Conservation (phyloP, 441 rosid species). For the Raphanus hybrid region DNA sequence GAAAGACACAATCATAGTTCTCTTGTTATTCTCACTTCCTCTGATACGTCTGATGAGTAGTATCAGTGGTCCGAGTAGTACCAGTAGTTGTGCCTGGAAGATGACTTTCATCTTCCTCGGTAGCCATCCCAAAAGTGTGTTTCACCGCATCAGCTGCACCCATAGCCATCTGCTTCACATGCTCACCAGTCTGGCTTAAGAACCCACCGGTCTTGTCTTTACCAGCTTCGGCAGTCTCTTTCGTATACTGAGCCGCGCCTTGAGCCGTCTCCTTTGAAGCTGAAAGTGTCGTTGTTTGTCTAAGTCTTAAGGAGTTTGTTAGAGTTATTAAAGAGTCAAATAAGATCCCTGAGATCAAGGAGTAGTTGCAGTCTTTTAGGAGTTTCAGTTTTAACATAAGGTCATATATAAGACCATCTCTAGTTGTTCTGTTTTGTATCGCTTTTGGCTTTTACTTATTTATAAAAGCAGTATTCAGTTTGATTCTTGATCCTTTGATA, state of each 20-base stretch:
- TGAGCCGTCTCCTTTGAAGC: constrained; percentile 32
- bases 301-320: no score
- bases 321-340: no score
- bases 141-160: constrained; percentile 67
- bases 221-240: constrained; percentile 44
- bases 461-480: no score
- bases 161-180: constrained; percentile 60
- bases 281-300: no score
- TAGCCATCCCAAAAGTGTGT: constrained; percentile 56
- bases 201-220: constrained; percentile 54
- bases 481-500: no score
- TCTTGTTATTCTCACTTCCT: constrained; percentile 30
- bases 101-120: constrained; percentile 38
- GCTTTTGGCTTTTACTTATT: no score
- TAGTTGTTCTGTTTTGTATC: no score
- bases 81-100: constrained; percentile 28
- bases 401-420: no score
- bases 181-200: constrained; percentile 62
- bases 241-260: constrained; percentile 39
- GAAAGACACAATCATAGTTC: not conserved
- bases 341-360: no score
- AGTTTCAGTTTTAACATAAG: no score
- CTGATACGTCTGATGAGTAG: constrained; percentile 29
- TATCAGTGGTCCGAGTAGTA: constrained; percentile 26
- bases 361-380: no score